phyloP scores from a whole-genome alignment of 371 early-diverging fungal genomes.

The Lichtheimia ramosa region DNA sequence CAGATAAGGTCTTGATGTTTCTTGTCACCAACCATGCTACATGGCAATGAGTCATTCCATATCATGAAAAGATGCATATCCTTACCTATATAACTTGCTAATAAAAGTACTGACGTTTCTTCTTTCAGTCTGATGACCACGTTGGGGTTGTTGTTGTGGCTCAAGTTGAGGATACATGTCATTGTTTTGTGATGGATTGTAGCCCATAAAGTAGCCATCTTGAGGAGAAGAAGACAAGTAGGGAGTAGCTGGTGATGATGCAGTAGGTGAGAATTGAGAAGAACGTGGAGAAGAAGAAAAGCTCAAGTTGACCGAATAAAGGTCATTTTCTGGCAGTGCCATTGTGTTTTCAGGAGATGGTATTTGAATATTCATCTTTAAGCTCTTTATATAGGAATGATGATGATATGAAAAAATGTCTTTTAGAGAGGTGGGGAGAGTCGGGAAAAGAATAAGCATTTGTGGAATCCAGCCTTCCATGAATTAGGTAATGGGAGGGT shows the following conservation, averaged over 20 bases:
- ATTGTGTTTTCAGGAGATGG: background rate
- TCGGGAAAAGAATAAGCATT: too few relatives aligned
- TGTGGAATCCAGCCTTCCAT: too few relatives aligned
- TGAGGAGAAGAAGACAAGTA: conserved; percentile 3
- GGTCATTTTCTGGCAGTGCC: background rate
- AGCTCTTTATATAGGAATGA: too few relatives aligned
- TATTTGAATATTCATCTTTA: too few relatives aligned
- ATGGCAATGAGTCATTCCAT: background rate
- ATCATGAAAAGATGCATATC: background rate
- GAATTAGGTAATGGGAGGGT: too few relatives aligned
- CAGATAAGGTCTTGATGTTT: conserved; percentile 67
- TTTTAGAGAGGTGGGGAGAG: too few relatives aligned
- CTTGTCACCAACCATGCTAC: conserved; percentile 74
- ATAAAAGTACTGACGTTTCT: conserved; percentile 27
- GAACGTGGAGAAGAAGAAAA: conserved; percentile 4
- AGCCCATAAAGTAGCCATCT: background rate
- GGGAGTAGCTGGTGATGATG: conserved; percentile 6
- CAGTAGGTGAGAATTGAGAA: conserved; percentile 4
- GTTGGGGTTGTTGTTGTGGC: conserved; percentile 26
- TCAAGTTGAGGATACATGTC: background rate
- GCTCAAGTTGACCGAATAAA: background rate
- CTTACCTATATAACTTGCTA: conserved; percentile 29
- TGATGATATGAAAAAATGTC: too few relatives aligned
- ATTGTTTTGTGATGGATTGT: background rate
- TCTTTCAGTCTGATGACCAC: conserved; percentile 3